Evolutionary conservation across 768 basidiomycete species (phyloP).

Genomic region (Trametes coccinea): DNA sequence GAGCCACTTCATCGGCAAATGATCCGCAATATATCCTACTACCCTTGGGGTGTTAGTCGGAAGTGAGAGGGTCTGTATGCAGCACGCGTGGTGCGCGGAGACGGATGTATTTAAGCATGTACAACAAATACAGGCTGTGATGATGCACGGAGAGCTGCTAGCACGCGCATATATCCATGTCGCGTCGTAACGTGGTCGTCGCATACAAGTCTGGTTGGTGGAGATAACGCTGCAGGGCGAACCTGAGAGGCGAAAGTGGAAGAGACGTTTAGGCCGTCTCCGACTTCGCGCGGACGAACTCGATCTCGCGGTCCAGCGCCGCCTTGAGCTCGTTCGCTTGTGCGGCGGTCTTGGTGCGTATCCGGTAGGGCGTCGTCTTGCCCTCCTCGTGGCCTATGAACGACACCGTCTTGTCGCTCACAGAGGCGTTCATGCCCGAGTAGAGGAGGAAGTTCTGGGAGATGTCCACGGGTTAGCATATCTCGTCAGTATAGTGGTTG

Average conservation of each 20-base stretch:
- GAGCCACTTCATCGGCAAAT: slow-evolving; percentile 75
- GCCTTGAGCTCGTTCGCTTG: slow-evolving; percentile 57
- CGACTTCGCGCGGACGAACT: slow-evolving; percentile 36
- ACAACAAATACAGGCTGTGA: slow-evolving; percentile 13
- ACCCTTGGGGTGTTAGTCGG: background rate
- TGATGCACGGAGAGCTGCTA: background rate
- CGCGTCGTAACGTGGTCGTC: background rate
- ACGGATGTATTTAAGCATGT: slow-evolving; percentile 23
- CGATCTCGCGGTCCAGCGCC: slow-evolving; percentile 63
- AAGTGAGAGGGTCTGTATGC: background rate
- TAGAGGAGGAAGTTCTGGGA: slow-evolving; percentile 77
- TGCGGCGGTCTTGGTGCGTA: slow-evolving; percentile 61
- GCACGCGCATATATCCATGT: slow-evolving; percentile 7
- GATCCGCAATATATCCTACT: background rate
- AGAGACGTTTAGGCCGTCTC: background rate
- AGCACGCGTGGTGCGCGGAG: background rate
- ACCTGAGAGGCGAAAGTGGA: background rate
- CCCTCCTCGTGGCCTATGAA: slow-evolving; percentile 73
- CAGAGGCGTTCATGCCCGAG: slow-evolving; percentile 52
- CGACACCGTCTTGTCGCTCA: slow-evolving; percentile 53
- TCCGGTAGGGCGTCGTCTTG: slow-evolving; percentile 56
- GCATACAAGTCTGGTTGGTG: background rate
- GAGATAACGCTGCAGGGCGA: background rate
- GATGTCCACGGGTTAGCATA: background rate
- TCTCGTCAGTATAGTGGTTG: background rate